Evolutionary conservation across 352 stramenopile genomes (phyloP), one percentile per base, ranked within the genome.

Genomic region (Phytophthora foliorum): DNA sequence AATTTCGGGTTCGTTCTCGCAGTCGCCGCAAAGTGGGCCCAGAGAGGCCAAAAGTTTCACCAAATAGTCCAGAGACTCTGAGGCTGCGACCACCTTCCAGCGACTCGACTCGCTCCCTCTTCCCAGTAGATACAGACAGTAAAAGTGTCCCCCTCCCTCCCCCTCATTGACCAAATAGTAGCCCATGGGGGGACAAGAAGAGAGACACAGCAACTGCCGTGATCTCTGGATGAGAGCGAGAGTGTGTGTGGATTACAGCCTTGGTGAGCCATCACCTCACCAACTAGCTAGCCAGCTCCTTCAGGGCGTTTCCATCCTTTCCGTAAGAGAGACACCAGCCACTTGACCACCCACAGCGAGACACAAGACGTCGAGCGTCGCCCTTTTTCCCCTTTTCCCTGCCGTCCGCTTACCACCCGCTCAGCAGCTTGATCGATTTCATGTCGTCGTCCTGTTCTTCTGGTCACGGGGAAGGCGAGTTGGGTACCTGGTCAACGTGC

Each of bases 401-500:
- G 32, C 45, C 53, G 21, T 64, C 57, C 21, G 54, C 48, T 66
- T 67, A 74, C 58, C 54, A 46, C 53, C 27, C 29, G 17, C 49
- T 57, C 41, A 25, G 19, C 41, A 48, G 41, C 19, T 48, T 48
- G 19, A 44, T 22, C 16, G 38, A 44, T 6, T 48, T 48, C n/a
- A 48, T 22, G n/a, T 21, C 41, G 41, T 48, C 19, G 9, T 48
- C 41, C 41, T 48, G 41, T 27, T 48, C 41, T 21, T 48, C 41
- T 27, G n/a, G n/a, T n/a, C n/a, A n/a, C n/a, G n/a, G n/a, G 19
- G 19, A 45, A 39, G 32, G 39, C 39, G 39, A 5, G 2, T n/a
- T 45, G 54, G 36, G 55, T 92, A 92, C 84, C 84, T 92, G 84
- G 61, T 92, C 84, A 86, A 92, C 77, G 82, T 92, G 84, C 82